Percentiles rank a stretch among this genome's conserved stretches.
Evolutionary conservation across 805 yeast species (phyloP).

Genomic region (Spathaspora arborariae): DNA sequence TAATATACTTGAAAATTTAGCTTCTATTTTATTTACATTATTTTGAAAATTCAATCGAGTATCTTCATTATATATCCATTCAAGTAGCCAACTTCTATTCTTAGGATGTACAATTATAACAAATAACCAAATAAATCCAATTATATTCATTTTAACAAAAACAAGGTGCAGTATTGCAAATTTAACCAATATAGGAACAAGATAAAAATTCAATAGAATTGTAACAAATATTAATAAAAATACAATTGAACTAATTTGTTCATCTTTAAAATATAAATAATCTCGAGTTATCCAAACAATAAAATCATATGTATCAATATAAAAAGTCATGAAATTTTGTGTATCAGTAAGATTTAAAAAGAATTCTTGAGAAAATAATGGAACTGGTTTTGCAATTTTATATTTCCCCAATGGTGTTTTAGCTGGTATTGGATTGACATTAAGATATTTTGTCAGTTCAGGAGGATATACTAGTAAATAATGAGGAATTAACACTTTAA

Average conservation of each 20-base stretch:
- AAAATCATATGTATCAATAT: constrained; percentile 60
- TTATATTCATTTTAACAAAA: constrained; percentile 23
- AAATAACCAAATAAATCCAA: constrained; percentile 49
- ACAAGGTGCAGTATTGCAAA: constrained; percentile 25
- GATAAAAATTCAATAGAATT: constrained; percentile 20
- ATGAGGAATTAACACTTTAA: constrained; percentile 63
- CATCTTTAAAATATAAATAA: constrained; percentile 63
- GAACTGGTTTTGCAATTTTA: constrained; percentile 63
- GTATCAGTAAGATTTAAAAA: constrained; percentile 75
- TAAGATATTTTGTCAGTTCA: constrained; percentile 31
- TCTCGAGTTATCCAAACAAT: constrained; percentile 45
- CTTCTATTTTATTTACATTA: constrained; percentile 48
- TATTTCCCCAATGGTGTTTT: constrained; percentile 50
- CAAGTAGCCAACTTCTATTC: constrained; percentile 44
- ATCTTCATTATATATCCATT: constrained; percentile 56
- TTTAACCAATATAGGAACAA: constrained; percentile 25
- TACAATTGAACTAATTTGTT: constrained; percentile 50
- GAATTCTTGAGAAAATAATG: constrained; percentile 77
- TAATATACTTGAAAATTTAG: constrained; percentile 7
- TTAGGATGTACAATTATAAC: constrained; percentile 48
- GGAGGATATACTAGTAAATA: constrained; percentile 63
- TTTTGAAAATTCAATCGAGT: constrained; percentile 52
- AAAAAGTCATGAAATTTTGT: constrained; percentile 73
- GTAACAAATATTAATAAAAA: constrained; percentile 36
- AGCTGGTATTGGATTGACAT: constrained; percentile 32